Conservation (phyloP, 2,329 filamentous ascomycete species). For the Nigrospora osmanthi region DNA sequence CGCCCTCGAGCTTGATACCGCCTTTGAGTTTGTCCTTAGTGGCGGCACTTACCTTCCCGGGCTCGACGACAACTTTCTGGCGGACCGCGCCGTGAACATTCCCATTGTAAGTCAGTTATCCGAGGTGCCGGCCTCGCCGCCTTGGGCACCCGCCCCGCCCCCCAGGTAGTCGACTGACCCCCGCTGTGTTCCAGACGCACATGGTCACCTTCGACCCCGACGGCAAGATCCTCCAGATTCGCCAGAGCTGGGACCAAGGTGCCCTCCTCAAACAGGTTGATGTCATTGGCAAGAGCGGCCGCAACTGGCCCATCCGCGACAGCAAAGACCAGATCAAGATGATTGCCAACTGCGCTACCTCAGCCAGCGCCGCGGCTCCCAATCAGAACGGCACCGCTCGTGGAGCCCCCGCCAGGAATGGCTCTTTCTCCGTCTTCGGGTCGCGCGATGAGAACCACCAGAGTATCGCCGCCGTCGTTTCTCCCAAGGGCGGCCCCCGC, state of each 20-base stretch:
- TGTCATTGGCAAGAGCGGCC: constrained; percentile 81
- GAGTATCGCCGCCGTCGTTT: constrained; percentile 42
- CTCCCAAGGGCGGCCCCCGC: constrained; percentile 51
- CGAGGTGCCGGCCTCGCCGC: background rate
- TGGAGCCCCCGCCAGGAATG: constrained; percentile 49
- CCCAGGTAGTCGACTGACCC: constrained; percentile 1
- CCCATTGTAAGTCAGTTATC: constrained; percentile 59
- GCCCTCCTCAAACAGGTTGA: constrained; percentile 89
- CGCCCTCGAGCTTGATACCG: constrained; percentile 73
- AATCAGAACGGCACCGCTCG: constrained; percentile 27
- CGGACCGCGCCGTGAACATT: constrained; percentile 71
- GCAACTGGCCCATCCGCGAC: constrained; percentile 92
- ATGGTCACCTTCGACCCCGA: constrained; percentile 75
- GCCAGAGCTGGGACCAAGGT: constrained; percentile 92
- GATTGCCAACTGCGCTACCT: constrained; percentile 54
- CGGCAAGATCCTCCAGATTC: constrained; percentile 77
- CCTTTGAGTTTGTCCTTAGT: constrained; percentile 70
- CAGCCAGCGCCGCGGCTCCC: constrained; percentile 26
- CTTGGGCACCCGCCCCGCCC: background rate
- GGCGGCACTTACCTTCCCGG: constrained; percentile 83
- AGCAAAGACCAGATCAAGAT: constrained; percentile 75
- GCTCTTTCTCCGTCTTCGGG: constrained; percentile 68
- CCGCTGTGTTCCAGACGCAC: constrained; percentile 55
- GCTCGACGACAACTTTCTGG: constrained; percentile 89
- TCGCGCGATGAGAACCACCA: constrained; percentile 56